Percentiles rank a stretch among this genome's conserved stretches.
Evolutionary conservation across 305 asterid genomes (phyloP).

Genomic region (Fraxinus latifolia): DNA sequence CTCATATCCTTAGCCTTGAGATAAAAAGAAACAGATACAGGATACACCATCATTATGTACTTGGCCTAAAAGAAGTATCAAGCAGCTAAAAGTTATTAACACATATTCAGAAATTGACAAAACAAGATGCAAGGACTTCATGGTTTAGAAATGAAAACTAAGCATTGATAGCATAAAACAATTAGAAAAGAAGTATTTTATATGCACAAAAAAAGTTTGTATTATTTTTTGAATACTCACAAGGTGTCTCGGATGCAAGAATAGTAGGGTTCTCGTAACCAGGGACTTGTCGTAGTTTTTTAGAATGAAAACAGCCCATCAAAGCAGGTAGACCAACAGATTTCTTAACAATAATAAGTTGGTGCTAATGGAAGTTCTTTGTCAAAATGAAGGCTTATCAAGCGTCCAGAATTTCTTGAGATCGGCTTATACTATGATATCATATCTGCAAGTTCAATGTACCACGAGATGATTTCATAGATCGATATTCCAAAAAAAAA

Average conservation of each 20-base stretch:
- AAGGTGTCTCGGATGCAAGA: constrained; percentile 84
- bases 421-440: background rate
- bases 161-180: background rate
- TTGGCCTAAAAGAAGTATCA: background rate
- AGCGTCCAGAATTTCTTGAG: background rate
- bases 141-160: background rate
- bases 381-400: constrained; percentile 14
- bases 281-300: constrained; percentile 35
- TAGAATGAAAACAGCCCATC: constrained; percentile 81
- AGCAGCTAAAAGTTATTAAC: too few species aligned
- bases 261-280: constrained; percentile 79
- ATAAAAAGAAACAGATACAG: too few species aligned
- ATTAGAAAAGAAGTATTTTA: background rate
- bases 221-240: constrained; percentile 47
- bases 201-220: background rate
- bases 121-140: background rate
- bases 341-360: constrained; percentile 20
- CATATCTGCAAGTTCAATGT: background rate
- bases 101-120: too few species aligned
- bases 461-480: background rate
- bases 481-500: background rate
- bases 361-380: constrained; percentile 29
- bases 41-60: background rate
- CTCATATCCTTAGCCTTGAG: too few species aligned
- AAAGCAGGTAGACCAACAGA: constrained; percentile 7